Conservation (phyloP, 257 asterid genomes). For the Forsythia viridissima region DNA sequence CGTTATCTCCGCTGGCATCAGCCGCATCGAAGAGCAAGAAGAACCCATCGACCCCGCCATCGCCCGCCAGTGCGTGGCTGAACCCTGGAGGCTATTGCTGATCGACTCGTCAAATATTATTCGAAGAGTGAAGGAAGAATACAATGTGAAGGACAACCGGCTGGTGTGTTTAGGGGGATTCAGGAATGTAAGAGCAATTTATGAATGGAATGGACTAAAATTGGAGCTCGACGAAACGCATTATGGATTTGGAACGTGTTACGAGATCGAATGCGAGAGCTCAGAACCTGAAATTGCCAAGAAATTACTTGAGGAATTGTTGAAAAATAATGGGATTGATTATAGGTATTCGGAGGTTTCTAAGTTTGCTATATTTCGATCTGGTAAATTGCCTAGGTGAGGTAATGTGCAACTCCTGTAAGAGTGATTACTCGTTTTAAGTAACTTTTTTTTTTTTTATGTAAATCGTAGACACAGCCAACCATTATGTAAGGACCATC, state of each 20-base stretch:
- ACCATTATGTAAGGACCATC: too few relatives aligned
- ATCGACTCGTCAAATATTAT: conserved; percentile 48
- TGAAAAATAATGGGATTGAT: conserved; percentile 55
- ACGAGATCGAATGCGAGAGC: conserved; percentile 86
- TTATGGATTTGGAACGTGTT: conserved; percentile 66
- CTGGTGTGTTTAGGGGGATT: conserved; percentile 78
- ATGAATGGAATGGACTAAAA: conserved; percentile 81
- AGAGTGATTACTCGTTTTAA: too few relatives aligned
- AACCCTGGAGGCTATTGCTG: conserved; percentile 60
- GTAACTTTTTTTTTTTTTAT: too few relatives aligned
- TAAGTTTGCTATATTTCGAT: conserved; percentile 70
- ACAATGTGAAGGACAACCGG: conserved; percentile 42
- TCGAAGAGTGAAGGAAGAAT: conserved; percentile 58
- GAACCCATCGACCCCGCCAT: conserved; percentile 70
- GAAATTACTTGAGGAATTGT: conserved; percentile 55
- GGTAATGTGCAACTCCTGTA: conserved; percentile 4
- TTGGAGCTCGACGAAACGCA: conserved; percentile 81
- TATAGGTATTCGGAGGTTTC: conserved; percentile 56
- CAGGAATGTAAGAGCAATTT: conserved; percentile 72
- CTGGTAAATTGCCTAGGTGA: conserved; percentile 62
- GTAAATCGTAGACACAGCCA: too few relatives aligned
- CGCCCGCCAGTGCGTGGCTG: conserved; percentile 69
- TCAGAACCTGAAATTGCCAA: conserved; percentile 69
- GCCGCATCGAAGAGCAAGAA: conserved; percentile 81
- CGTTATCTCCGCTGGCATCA: conserved; percentile 58